Base-by-base conservation (phyloP, 306 rosid genomes). In the Potentilla sterilis region DNA sequence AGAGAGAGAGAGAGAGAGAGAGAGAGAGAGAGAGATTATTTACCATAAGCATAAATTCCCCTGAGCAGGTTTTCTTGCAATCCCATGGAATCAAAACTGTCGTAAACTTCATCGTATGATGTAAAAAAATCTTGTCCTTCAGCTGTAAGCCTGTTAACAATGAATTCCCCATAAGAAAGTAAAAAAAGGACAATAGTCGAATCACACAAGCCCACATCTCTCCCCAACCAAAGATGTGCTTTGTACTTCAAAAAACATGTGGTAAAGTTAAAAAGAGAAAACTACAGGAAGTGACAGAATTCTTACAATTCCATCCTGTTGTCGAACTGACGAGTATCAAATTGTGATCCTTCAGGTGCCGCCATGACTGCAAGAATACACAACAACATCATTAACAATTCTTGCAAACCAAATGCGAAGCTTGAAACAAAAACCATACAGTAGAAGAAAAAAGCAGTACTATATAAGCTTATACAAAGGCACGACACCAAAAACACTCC, bases 51-150 rank as follows among this genome's bases (percentile, higher is more conserved):
- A 22, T 91, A 91, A 77, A 89, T 91, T 43, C 97, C 93, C 69
- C 97, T 87, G 35, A 89, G 89, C 59, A 91, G 89, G 80, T 91
- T 91, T 86, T 91, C 97, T 74, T 84, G 89, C 86, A 89, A 81
- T 18, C 97, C 92, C 92, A 89, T 91, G 9, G 85, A 83, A 62
- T 91, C 97, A 86, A 91, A 91, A 74, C 85, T 89, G 3, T 91
- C 93, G 73, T 40, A 81, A 65, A 89, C 90, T 78, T 91, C 96
- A 40, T 91, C 93, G 57, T 83, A 91, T 21, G 88, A 44, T 42
- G 92, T 79, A 80, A 86, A 86, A 84, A 89, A 91, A 0, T 91
- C 97, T 75, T 91, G 90, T 40, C 85, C 92, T 8, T 89, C 96
- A 70, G 86, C 62, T 12, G 89, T 44, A 75, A 88, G 91, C 55